Conservation (phyloP, 192 early-diverging fungal species). For the Gryganskiella cystojenkinii region DNA sequence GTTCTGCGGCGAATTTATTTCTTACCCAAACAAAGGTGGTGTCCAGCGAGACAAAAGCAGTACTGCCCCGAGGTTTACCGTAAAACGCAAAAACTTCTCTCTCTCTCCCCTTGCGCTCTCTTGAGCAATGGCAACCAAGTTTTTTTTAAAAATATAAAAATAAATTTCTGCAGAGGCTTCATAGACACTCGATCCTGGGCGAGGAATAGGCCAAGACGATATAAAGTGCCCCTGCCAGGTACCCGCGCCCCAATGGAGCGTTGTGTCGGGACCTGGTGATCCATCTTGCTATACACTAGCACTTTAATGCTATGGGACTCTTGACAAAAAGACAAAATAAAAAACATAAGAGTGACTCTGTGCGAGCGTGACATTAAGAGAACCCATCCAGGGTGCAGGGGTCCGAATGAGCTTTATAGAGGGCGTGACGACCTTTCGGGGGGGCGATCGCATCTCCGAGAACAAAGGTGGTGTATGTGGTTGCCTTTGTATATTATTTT, state of each 20-base stretch:
- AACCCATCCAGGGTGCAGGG: not conserved
- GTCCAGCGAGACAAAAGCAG: too few relatives aligned
- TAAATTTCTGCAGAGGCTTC: not conserved
- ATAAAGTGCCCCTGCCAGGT: conserved; percentile 1
- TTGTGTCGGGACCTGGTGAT: not conserved
- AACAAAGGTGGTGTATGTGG: too few relatives aligned
- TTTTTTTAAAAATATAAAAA: not conserved
- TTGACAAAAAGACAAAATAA: not conserved
- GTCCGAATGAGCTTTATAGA: too few relatives aligned
- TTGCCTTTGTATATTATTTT: too few relatives aligned
- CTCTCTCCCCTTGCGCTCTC: too few relatives aligned
- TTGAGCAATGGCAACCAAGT: too few relatives aligned
- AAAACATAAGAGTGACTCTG: not conserved
- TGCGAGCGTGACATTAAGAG: conserved; percentile 1
- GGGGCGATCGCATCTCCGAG: too few relatives aligned
- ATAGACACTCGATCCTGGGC: conserved; percentile 3
- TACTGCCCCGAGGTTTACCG: too few relatives aligned
- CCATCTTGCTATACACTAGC: conserved; percentile 6
- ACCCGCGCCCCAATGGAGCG: not conserved
- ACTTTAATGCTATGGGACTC: not conserved
- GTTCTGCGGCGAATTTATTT: too few relatives aligned
- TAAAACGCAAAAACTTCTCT: too few relatives aligned
- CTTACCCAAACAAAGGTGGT: too few relatives aligned
- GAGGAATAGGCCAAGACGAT: not conserved
- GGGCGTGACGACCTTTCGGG: too few relatives aligned